These are phyloP conservation scores for Basidiobolus meristosporus DNA, from an alignment of 371 early-diverging fungal genomes.

Conservation along the genomic window DNA sequence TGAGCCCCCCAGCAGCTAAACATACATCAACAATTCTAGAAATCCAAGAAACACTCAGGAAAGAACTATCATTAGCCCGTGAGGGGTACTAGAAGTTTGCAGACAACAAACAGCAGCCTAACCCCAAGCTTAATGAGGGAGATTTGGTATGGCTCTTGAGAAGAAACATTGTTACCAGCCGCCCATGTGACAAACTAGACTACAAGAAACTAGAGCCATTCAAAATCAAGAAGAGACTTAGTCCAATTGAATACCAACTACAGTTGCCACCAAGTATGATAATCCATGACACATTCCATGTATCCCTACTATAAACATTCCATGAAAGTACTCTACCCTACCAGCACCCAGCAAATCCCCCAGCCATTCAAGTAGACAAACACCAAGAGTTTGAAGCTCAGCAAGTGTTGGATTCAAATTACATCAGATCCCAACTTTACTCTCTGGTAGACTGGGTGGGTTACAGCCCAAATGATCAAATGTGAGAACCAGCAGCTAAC, in stretches of 20 bases:
- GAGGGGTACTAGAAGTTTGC: not conserved
- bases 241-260: slow-evolving; percentile 1
- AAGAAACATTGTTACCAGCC: not conserved
- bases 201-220: not conserved
- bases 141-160: not conserved
- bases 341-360: not conserved
- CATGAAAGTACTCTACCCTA: not conserved
- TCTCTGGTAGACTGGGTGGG: slow-evolving; percentile 3
- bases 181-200: not conserved
- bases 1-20: not conserved
- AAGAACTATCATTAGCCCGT: not conserved
- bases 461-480: slow-evolving; percentile 1
- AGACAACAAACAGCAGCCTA: not conserved
- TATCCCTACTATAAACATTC: not conserved
- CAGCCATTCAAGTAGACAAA: not conserved
- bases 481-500: slow-evolving; percentile 1
- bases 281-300: slow-evolving; percentile 1
- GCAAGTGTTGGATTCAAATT: not conserved
- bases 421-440: not conserved
- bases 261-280: slow-evolving; percentile 1
- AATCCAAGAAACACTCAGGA: not conserved
- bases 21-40: not conserved
- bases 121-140: not conserved
- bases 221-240: slow-evolving; percentile 1
- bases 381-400: slow-evolving; percentile 1